These are phyloP conservation scores for Lantana camara DNA, from an alignment of 257 asterid species.

Conservation along the genomic window DNA sequence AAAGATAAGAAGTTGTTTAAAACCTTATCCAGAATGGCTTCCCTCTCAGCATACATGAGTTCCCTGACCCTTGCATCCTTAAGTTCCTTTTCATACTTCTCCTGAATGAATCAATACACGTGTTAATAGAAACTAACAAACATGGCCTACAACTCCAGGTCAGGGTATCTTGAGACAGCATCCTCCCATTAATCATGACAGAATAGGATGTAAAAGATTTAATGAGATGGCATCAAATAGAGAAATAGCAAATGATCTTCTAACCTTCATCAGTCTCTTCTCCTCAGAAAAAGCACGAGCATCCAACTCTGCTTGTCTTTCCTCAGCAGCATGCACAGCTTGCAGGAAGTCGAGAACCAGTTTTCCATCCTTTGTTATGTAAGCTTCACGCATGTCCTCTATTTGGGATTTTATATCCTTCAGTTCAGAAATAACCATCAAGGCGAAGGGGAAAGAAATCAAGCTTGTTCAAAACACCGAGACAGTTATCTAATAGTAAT, in stretches of 20 bases:
- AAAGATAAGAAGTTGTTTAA: conserved; percentile 19
- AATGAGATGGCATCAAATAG: conserved; percentile 18
- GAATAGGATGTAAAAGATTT: conserved; percentile 4
- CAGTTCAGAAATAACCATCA: conserved; percentile 29
- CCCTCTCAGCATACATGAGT: conserved; percentile 99
- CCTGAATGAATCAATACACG: conserved; percentile 55
- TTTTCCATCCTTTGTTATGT: conserved; percentile 82
- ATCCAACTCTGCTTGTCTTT: conserved; percentile 90
- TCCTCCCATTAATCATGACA: neutral
- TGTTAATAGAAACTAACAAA: conserved; percentile 35
- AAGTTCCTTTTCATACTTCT: conserved; percentile 87
- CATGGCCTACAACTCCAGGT: conserved; percentile 15
- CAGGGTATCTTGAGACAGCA: conserved; percentile 15
- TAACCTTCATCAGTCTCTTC: conserved; percentile 76
- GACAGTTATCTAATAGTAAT: conserved; percentile 13
- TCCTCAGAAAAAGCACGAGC: conserved; percentile 63
- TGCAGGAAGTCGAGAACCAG: conserved; percentile 86
- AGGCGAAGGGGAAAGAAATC: conserved; percentile 5
- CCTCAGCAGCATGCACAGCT: conserved; percentile 98
- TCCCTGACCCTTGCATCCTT: conserved; percentile 97
- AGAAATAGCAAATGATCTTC: conserved; percentile 21
- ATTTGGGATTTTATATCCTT: conserved; percentile 50
- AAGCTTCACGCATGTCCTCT: conserved; percentile 61
- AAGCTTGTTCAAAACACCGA: neutral
- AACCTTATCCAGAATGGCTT: conserved; percentile 92